Conservation (phyloP, 1,284 basidiomycete genomes). For the Sanghuangporus sanghuang region DNA sequence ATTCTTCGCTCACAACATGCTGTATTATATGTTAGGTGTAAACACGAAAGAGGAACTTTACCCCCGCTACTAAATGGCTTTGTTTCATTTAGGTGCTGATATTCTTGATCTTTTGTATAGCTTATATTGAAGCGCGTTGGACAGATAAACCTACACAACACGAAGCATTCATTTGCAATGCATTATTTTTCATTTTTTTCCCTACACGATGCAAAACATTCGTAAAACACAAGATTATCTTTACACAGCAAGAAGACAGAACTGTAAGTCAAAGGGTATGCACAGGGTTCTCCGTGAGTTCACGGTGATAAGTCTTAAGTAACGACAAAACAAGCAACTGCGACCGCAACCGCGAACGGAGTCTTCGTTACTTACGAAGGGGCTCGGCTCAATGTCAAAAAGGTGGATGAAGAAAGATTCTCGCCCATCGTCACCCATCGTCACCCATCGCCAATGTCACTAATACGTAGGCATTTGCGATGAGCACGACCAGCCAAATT, state of each 20-base stretch:
- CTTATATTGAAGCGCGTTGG: background rate
- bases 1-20: background rate
- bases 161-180: background rate
- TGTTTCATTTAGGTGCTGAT: slow-evolving; percentile 3
- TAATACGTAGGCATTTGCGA: slow-evolving; percentile 67
- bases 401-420: background rate
- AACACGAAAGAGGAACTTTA: slow-evolving; percentile 43
- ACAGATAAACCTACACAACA: too few species aligned
- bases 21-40: slow-evolving; percentile 29
- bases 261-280: too few species aligned
- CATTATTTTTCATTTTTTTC: background rate
- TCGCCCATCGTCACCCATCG: background rate
- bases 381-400: background rate
- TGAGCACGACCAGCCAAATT: slow-evolving; percentile 59
- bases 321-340: background rate
- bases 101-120: background rate
- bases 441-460: slow-evolving; percentile 40
- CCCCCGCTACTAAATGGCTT: slow-evolving; percentile 19
- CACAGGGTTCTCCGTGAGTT: too few species aligned
- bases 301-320: background rate
- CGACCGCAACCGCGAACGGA: background rate
- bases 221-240: background rate
- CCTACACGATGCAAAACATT: background rate
- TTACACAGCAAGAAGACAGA: background rate
- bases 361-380: background rate